Evolutionary conservation across 768 basidiomycete species (phyloP).

Genomic region (Lactifluus subvellereus): DNA sequence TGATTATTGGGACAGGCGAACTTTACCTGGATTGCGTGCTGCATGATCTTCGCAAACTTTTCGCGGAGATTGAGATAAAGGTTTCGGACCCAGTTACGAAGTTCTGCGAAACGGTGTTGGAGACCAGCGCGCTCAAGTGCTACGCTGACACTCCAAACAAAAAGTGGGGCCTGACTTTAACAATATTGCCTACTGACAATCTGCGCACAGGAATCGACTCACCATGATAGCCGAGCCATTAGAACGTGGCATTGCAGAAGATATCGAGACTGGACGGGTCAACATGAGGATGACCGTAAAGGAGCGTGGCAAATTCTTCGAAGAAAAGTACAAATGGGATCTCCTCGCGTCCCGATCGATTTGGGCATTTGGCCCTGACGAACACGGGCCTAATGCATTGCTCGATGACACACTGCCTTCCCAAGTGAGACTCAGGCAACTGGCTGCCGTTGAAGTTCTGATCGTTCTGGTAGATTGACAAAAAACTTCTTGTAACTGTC

Average conservation of each 20-base stretch:
- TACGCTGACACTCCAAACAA: slow-evolving; percentile 99
- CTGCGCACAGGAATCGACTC: slow-evolving; percentile 73
- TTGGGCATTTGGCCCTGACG: slow-evolving; percentile 99
- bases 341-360: slow-evolving; percentile 94
- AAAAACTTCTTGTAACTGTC: slow-evolving; percentile 82
- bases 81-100: slow-evolving; percentile 98
- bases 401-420: slow-evolving; percentile 95
- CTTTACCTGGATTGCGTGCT: slow-evolving; percentile 94
- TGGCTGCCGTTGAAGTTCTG: not conserved
- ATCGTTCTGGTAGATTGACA: slow-evolving; percentile 62
- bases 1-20: slow-evolving; percentile 94
- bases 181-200: slow-evolving; percentile 15
- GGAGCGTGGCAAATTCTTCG: slow-evolving; percentile 92
- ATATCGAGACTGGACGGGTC: slow-evolving; percentile 89
- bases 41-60: slow-evolving; percentile 88
- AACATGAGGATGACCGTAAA: slow-evolving; percentile 94
- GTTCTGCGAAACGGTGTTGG: slow-evolving; percentile 96
- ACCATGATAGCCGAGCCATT: slow-evolving; percentile 99
- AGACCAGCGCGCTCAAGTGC: slow-evolving; percentile 96
- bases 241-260: slow-evolving; percentile 92
- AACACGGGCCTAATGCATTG: slow-evolving; percentile 87
- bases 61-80: slow-evolving; percentile 99
- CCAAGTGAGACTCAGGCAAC: slow-evolving; percentile 46
- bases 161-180: slow-evolving; percentile 54
- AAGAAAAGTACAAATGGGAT: slow-evolving; percentile 98